Evolutionary conservation across 805 yeast species (phyloP).

Genomic region (Clavispora carvajalis): DNA sequence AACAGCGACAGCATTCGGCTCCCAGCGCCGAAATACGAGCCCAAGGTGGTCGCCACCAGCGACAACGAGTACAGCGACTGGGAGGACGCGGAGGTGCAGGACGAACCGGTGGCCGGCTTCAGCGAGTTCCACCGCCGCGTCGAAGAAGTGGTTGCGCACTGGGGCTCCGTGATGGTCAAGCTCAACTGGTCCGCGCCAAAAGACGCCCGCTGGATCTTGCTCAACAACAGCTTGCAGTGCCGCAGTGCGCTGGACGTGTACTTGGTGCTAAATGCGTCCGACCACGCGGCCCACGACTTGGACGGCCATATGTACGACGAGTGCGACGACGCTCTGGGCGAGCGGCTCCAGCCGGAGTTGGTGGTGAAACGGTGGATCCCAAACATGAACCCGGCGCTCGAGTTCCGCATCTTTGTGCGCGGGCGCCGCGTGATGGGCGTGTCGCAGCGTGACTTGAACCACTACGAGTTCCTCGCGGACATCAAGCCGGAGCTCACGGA

Average conservation of each 20-base stretch:
- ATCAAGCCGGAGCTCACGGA: constrained; percentile 44
- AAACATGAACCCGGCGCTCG: constrained; percentile 80
- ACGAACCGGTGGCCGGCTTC: constrained; percentile 32
- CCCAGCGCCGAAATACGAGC: constrained; percentile 9
- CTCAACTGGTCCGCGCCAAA: constrained; percentile 96
- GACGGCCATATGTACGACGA: constrained; percentile 59
- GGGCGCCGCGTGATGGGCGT: constrained; percentile 62
- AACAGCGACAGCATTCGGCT: constrained; percentile 17
- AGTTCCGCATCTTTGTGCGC: constrained; percentile 80
- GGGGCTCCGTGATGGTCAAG: constrained; percentile 74
- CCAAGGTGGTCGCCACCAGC: constrained; percentile 26
- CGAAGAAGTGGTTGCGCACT: constrained; percentile 40
- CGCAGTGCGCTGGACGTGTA: constrained; percentile 69
- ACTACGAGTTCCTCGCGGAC: constrained; percentile 62
- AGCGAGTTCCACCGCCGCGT: constrained; percentile 56
- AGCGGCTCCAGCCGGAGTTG: constrained; percentile 47
- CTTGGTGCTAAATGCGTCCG: constrained; percentile 76
- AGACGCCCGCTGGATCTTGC: constrained; percentile 89
- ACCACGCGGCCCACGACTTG: constrained; percentile 81
- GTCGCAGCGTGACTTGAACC: constrained; percentile 82
- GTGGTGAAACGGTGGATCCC: constrained; percentile 75
- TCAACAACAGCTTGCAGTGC: constrained; percentile 74
- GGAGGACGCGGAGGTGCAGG: constrained; percentile 42
- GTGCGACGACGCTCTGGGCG: constrained; percentile 18
- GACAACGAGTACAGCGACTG: constrained; percentile 74